A percentile compares a stretch with the other conserved stretches of the same genome.
These are phyloP conservation scores for Aspergillus incahuasiensis DNA, from an alignment of 495 filamentous ascomycete species.

Conservation along the genomic window DNA sequence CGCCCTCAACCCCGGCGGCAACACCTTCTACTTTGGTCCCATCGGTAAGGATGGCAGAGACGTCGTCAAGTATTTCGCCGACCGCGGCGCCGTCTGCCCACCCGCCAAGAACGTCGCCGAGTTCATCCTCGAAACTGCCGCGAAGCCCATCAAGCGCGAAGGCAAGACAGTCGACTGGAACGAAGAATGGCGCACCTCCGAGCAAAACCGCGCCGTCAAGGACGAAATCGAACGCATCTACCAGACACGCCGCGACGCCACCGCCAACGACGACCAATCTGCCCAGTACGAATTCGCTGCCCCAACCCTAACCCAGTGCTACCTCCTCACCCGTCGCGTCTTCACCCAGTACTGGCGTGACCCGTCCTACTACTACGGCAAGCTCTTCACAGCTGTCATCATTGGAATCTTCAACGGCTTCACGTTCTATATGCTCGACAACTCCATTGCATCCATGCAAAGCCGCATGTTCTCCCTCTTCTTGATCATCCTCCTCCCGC, in stretches of 20 bases:
- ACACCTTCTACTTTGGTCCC: conserved; percentile 70
- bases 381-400: conserved; percentile 65
- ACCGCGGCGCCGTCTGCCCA: conserved; percentile 56
- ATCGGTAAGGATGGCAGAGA: conserved; percentile 59
- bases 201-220: conserved; percentile 46
- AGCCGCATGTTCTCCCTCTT: conserved; percentile 76
- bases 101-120: conserved; percentile 74
- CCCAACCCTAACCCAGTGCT: conserved; percentile 53
- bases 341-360: conserved; percentile 70
- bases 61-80: conserved; percentile 63
- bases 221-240: conserved; percentile 60
- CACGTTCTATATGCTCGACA: conserved; percentile 74
- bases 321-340: conserved; percentile 57
- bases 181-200: conserved; percentile 64
- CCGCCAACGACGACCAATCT: conserved; percentile 28
- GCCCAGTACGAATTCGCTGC: conserved; percentile 60
- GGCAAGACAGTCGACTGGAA: conserved; percentile 61
- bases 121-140: conserved; percentile 78
- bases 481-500: conserved; percentile 68
- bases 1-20: conserved; percentile 64
- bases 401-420: conserved; percentile 77
- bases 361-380: conserved; percentile 68
- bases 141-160: conserved; percentile 50
- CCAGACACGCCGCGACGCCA: conserved; percentile 47
- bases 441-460: conserved; percentile 66